These are phyloP conservation scores for Colletotrichum magnum DNA, from an alignment of 2,329 filamentous ascomycete species.

Conservation along the genomic window DNA sequence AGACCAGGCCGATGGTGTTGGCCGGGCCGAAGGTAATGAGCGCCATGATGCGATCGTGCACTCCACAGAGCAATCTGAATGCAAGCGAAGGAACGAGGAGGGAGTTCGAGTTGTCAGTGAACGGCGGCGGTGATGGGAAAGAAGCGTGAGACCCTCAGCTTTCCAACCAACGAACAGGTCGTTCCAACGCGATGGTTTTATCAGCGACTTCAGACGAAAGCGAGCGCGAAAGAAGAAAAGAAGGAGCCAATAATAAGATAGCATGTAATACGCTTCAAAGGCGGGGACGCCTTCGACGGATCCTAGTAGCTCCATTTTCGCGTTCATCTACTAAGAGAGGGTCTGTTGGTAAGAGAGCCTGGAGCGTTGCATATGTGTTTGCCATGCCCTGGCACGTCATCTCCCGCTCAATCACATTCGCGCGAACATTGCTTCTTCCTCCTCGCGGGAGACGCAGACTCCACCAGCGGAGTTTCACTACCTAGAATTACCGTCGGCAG, in stretches of 20 bases:
- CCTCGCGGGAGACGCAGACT: not conserved
- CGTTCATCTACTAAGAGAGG: not conserved
- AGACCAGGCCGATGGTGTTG: slow-evolving; percentile 18
- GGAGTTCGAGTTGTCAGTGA: not conserved
- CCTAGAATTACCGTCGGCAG: not conserved
- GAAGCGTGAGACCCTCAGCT: not conserved
- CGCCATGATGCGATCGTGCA: slow-evolving; percentile 19
- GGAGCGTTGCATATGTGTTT: too few relatives aligned
- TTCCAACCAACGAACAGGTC: not conserved
- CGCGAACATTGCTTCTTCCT: slow-evolving; percentile 1
- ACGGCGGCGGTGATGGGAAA: not conserved
- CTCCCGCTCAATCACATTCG: not conserved
- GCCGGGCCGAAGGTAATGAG: slow-evolving; percentile 15
- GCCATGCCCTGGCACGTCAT: not conserved
- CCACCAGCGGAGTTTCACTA: slow-evolving; percentile 12
- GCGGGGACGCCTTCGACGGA: slow-evolving; percentile 3
- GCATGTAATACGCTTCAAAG: slow-evolving; percentile 24
- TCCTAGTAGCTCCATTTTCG: not conserved
- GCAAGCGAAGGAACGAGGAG: too few relatives aligned
- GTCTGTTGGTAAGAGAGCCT: too few relatives aligned
- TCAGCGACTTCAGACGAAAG: slow-evolving; percentile 19
- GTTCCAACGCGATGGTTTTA: slow-evolving; percentile 22
- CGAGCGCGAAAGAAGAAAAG: slow-evolving; percentile 10
- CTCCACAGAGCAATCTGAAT: too few relatives aligned
- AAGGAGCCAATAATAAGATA: too few relatives aligned